These are phyloP conservation scores for Elongisporangium prolatum DNA, from an alignment of 352 stramenopile genomes.

Conservation along the genomic window DNA sequence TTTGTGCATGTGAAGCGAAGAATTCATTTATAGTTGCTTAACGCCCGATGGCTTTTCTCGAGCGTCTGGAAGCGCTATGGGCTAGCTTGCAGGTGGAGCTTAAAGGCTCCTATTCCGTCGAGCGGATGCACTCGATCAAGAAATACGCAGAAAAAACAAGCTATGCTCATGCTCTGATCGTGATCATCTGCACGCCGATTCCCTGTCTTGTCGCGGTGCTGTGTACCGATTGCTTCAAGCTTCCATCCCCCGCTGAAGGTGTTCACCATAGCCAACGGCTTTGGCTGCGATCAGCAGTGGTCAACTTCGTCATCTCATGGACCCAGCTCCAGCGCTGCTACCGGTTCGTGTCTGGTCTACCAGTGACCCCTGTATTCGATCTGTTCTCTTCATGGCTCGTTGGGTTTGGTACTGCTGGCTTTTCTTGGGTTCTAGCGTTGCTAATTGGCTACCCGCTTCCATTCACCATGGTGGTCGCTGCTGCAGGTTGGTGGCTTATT, in stretches of 20 bases:
- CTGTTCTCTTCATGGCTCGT: conserved; percentile 6
- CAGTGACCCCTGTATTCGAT: conserved; percentile 6
- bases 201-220: conserved; percentile 15
- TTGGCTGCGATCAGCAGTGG: conserved; percentile 8
- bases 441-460: conserved; percentile 28
- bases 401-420: not conserved
- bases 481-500: conserved; percentile 5
- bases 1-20: too few species aligned
- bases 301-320: conserved; percentile 17
- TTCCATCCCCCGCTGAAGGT: conserved; percentile 8
- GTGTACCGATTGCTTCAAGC: conserved; percentile 14
- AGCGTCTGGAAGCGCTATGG: conserved; percentile 4
- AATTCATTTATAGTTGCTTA: too few species aligned
- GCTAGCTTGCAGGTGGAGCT: conserved; percentile 13
- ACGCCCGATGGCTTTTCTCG: too few species aligned
- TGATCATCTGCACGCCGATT: conserved; percentile 9
- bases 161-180: conserved; percentile 1
- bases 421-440: conserved; percentile 10
- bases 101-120: conserved; percentile 13
- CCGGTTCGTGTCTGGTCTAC: conserved; percentile 19
- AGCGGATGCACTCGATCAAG: conserved; percentile 8
- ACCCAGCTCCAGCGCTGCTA: conserved; percentile 11
- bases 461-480: conserved; percentile 23
- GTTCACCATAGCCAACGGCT: conserved; percentile 11
- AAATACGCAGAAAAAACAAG: conserved; percentile 4